A percentile compares a stretch with the other conserved stretches of the same genome.
Evolutionary conservation across 2,329 filamentous ascomycete species (phyloP).

Genomic region (Claviceps arundinis): DNA sequence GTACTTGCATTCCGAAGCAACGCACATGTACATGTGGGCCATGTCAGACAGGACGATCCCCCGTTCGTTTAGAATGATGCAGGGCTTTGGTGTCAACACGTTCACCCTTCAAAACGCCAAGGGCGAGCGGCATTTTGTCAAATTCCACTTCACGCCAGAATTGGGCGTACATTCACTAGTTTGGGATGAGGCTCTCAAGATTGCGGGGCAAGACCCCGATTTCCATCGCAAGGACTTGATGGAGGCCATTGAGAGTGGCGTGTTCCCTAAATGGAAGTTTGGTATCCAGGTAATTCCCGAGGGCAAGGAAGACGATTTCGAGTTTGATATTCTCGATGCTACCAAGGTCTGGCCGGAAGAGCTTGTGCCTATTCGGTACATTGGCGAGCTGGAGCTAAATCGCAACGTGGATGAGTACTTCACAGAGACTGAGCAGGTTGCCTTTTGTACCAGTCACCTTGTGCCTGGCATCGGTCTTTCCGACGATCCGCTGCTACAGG

Average conservation of each 20-base stretch:
- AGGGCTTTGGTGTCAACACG: conserved; percentile 75
- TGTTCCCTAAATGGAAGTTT: conserved; percentile 67
- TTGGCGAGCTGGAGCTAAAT: conserved; percentile 70
- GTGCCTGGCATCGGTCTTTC: conserved; percentile 68
- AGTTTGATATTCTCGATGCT: conserved; percentile 74
- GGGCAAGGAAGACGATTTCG: conserved; percentile 59
- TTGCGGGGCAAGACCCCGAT: conserved; percentile 62
- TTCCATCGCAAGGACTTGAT: conserved; percentile 69
- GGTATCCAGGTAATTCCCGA: conserved; percentile 70
- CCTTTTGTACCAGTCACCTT: conserved; percentile 70
- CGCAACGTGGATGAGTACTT: conserved; percentile 72
- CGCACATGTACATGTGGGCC: conserved; percentile 69
- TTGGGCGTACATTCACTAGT: conserved; percentile 65
- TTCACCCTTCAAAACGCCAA: conserved; percentile 55
- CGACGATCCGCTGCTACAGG: conserved; percentile 61
- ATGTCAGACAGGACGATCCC: conserved; percentile 66
- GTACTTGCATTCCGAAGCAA: conserved; percentile 49
- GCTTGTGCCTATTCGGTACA: conserved; percentile 58
- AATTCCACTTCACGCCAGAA: conserved; percentile 64
- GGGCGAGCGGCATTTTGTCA: conserved; percentile 59
- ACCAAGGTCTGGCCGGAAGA: conserved; percentile 83
- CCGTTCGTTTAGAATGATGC: conserved; percentile 70
- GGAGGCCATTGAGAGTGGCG: conserved; percentile 59
- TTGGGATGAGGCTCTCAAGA: conserved; percentile 68
- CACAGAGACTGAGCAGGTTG: conserved; percentile 67